phyloP scores from a whole-genome alignment of 495 filamentous ascomycete species.

The Oidiodendron maius region DNA sequence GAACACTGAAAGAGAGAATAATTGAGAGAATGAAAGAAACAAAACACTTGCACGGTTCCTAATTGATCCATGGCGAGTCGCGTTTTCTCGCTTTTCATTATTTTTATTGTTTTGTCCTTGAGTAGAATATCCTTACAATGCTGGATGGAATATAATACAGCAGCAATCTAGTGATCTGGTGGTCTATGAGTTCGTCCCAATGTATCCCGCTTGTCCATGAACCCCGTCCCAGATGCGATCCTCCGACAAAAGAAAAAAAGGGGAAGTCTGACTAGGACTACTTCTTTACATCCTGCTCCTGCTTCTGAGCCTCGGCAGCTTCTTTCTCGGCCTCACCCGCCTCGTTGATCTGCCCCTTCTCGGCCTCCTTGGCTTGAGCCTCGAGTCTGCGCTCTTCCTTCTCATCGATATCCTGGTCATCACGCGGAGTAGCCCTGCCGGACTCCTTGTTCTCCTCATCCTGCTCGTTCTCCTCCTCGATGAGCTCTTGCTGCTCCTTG shows the following conservation, averaged over 20 bases:
- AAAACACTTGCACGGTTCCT: neutral
- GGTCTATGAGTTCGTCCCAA: constrained; percentile 14
- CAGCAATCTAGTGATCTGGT: constrained; percentile 15
- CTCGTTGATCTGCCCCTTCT: constrained; percentile 17
- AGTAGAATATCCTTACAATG: constrained; percentile 1
- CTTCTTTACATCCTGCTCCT: constrained; percentile 9
- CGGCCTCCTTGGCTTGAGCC: constrained; percentile 12
- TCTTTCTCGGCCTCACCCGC: constrained; percentile 20
- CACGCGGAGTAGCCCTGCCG: constrained; percentile 64
- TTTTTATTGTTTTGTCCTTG: neutral
- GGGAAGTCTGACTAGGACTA: neutral
- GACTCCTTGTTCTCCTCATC: constrained; percentile 64
- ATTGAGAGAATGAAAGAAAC: no score
- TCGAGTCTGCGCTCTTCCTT: constrained; percentile 41
- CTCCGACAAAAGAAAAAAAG: constrained; percentile 20
- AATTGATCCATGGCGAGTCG: neutral
- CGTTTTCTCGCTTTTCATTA: neutral
- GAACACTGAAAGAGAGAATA: no score
- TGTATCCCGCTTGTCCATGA: constrained; percentile 12
- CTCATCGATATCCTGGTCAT: constrained; percentile 80
- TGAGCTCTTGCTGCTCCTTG: constrained; percentile 97
- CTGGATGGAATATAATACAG: constrained; percentile 1
- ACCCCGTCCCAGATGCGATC: constrained; percentile 12
- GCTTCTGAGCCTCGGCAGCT: constrained; percentile 9
- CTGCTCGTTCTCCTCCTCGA: constrained; percentile 94